Evolutionary conservation across 768 basidiomycete species (phyloP).

Genomic region (Boletus tylopilopsis): DNA sequence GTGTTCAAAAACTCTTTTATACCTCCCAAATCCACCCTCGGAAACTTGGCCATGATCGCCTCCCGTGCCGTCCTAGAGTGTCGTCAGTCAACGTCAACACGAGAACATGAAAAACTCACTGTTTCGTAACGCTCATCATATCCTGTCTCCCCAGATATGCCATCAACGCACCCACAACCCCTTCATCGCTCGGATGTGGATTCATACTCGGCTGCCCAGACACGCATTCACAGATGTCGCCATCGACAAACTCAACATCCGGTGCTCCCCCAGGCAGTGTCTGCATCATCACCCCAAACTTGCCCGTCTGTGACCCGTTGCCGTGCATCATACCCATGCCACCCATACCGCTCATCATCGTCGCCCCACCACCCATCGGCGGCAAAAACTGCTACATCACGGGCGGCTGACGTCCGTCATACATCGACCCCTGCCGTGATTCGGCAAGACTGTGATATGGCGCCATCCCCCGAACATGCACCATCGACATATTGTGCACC

Average conservation of each 20-base stretch:
- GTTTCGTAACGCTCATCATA: constrained; percentile 94
- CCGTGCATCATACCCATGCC: constrained; percentile 53
- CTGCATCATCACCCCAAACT: constrained; percentile 47
- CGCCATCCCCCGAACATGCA: constrained; percentile 48
- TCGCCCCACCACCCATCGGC: constrained; percentile 55
- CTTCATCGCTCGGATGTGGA: constrained; percentile 82
- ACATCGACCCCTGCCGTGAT: constrained; percentile 38
- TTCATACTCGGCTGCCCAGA: constrained; percentile 75
- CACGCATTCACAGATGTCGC: constrained; percentile 82
- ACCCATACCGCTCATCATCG: constrained; percentile 58
- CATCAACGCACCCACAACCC: constrained; percentile 77
- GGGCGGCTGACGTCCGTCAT: constrained; percentile 42
- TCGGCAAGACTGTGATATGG: constrained; percentile 43
- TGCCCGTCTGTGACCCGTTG: constrained; percentile 54
- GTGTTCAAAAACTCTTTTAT: constrained; percentile 91
- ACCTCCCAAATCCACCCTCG: constrained; percentile 82
- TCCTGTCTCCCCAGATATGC: constrained; percentile 89
- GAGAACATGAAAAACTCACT: constrained; percentile 48
- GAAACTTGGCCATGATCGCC: constrained; percentile 84
- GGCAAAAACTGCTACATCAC: constrained; percentile 49
- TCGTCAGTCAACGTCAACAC: not conserved
- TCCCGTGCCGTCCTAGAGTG: constrained; percentile 83
- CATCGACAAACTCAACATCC: constrained; percentile 85
- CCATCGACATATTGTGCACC: constrained; percentile 57
- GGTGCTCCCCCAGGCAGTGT: constrained; percentile 53